These are phyloP conservation scores for Boletus subcaerulescens DNA, from an alignment of 768 basidiomycete genomes.

Conservation along the genomic window DNA sequence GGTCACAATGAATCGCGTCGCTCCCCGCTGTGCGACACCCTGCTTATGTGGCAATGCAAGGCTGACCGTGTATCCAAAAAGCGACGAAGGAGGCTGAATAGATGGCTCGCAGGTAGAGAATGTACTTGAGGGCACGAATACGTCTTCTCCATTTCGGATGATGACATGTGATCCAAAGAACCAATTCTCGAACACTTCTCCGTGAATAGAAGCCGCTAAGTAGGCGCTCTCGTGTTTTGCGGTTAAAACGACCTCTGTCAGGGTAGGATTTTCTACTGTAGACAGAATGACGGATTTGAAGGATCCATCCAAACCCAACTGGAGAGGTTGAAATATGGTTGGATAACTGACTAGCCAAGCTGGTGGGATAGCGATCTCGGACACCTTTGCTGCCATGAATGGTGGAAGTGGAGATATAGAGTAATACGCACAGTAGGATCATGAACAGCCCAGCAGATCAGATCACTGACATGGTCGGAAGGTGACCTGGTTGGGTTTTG, in stretches of 20 bases:
- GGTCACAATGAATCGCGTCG: conserved; percentile 54
- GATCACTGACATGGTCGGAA: conserved; percentile 1
- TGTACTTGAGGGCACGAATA: conserved; percentile 27
- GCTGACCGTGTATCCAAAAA: conserved; percentile 47
- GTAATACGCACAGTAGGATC: conserved; percentile 38
- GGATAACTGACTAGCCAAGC: conserved; percentile 38
- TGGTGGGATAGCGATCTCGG: conserved; percentile 36
- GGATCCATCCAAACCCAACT: background rate
- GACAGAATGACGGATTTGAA: conserved; percentile 19
- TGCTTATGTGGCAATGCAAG: conserved; percentile 73
- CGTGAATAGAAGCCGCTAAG: conserved; percentile 35
- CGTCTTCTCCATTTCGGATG: conserved; percentile 49
- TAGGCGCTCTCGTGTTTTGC: conserved; percentile 53
- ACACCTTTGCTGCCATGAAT: conserved; percentile 32
- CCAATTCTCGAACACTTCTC: conserved; percentile 40
- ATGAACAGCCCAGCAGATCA: conserved; percentile 36
- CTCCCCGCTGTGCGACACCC: conserved; percentile 49
- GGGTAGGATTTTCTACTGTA: conserved; percentile 28
- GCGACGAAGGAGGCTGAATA: conserved; percentile 7
- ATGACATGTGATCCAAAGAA: conserved; percentile 42
- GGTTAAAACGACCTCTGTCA: conserved; percentile 52
- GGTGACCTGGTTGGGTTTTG: background rate
- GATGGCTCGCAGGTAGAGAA: conserved; percentile 17
- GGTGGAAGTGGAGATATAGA: background rate
- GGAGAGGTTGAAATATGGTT: conserved; percentile 34